phyloP scores from a whole-genome alignment of 2,329 filamentous ascomycete species.

The Xylaria sp. region DNA sequence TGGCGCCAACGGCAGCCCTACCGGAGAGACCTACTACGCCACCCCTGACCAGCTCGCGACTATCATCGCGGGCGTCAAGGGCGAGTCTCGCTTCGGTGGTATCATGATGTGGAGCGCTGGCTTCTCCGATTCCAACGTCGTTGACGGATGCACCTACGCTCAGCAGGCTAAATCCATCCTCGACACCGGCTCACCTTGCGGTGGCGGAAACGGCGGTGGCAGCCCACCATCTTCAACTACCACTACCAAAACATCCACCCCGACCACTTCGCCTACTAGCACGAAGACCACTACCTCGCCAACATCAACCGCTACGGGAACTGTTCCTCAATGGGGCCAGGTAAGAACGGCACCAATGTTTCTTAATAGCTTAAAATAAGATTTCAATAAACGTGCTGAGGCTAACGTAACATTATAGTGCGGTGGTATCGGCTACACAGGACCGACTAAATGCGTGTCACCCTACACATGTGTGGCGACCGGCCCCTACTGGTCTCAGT shows the following conservation, averaged over 20 bases:
- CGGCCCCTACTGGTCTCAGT: conserved; percentile 37
- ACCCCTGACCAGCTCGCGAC: conserved; percentile 48
- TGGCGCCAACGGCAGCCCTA: conserved; percentile 51
- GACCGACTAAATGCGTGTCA: conserved; percentile 34
- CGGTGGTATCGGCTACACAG: conserved; percentile 39
- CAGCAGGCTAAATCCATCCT: conserved; percentile 54
- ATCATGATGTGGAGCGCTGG: conserved; percentile 58
- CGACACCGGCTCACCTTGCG: conserved; percentile 47
- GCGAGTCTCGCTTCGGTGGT: conserved; percentile 50
- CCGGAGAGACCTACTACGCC: conserved; percentile 52
- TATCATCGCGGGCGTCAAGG: conserved; percentile 46
- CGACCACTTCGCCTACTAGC: conserved; percentile 10
- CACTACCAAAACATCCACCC: background rate
- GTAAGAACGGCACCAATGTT: conserved; percentile 24
- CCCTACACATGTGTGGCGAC: conserved; percentile 35
- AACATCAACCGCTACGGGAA: conserved; percentile 22
- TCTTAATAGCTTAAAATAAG: background rate
- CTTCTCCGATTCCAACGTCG: conserved; percentile 52
- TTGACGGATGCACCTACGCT: conserved; percentile 55
- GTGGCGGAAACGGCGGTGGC: conserved; percentile 30
- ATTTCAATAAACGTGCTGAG: background rate
- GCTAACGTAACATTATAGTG: conserved; percentile 30
- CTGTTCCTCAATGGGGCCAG: conserved; percentile 36
- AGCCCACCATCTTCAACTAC: conserved; percentile 15
- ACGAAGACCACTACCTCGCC: conserved; percentile 21